Base-by-base conservation (phyloP, 192 early-diverging fungal genomes). In the Coemansia sp. region DNA sequence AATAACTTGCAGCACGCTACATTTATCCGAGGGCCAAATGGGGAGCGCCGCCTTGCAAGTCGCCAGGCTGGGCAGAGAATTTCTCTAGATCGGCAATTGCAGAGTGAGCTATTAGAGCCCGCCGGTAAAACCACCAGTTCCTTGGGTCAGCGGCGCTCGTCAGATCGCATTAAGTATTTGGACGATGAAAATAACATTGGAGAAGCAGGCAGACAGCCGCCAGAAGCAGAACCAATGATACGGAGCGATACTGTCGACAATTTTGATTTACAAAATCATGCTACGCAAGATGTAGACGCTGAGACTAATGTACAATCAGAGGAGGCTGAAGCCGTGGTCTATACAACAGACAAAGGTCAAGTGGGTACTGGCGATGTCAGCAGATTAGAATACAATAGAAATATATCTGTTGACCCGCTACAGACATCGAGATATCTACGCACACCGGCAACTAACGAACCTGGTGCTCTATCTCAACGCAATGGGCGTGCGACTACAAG, bases 1-100 rank as follows among this genome's bases (percentile, higher is more conserved):
- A 81, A 75, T 59, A 75, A 81, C 53, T 24, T 67, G 10, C 62
- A 67, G 25, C 51, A 65, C 52, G 44, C 60, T 10, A 49, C 47
- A 44, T 23, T 57, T 6, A 28, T 54, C 8, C 61, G 58, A 27
- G 54, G 54, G 5, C 16, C 30, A 1, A 61, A 38, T 22, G 66
- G 65, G 18, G 51, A 31, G 12, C 55, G 54, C 21, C 66, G 62
- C 55, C 57, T 51, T 56, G 62, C 59, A 53, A 34, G 49, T 5
- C 58, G 60, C 7, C 60, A 68, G 49, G 30, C 63, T 58, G 58
- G 55, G 19, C 68, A 62, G 30, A 47, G 32, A 32, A 25, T 6
- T 30, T 56, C 10, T 44, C 38, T 44, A 16, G 38, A 44, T 44
- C 9, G 12, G 16, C 38, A 44, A 44, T 14, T 14, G 7, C 38